Evolutionary conservation across 192 early-diverging fungal species (phyloP).

Genomic region (Coemansia sp.): DNA sequence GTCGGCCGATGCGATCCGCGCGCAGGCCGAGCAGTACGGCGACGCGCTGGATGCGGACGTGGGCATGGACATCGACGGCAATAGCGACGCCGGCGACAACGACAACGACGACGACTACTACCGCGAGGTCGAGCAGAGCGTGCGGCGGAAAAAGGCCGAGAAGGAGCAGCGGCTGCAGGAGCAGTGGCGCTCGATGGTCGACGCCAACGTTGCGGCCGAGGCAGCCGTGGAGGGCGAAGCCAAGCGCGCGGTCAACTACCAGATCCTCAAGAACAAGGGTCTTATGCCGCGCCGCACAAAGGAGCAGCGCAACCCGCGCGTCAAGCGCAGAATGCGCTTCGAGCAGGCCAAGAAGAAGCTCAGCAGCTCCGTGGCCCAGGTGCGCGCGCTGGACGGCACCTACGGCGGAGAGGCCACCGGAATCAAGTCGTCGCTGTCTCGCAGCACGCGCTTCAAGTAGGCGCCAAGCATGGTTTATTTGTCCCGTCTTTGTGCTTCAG

Average conservation of each 20-base stretch:
- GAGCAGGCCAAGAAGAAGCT: conserved; percentile 90
- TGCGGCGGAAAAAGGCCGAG: conserved; percentile 50
- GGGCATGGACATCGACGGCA: conserved; percentile 60
- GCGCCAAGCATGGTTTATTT: neutral
- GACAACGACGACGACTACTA: conserved; percentile 59
- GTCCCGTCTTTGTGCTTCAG: neutral
- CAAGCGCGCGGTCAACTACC: conserved; percentile 80
- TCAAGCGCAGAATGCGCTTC: conserved; percentile 86
- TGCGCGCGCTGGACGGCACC: conserved; percentile 63
- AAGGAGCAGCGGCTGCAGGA: conserved; percentile 54
- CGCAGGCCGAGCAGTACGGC: conserved; percentile 21
- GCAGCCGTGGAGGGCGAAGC: conserved; percentile 48
- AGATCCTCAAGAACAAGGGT: conserved; percentile 95
- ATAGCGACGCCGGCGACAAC: conserved; percentile 38
- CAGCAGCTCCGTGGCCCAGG: conserved; percentile 69
- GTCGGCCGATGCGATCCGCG: conserved; percentile 15
- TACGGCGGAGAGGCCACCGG: conserved; percentile 94
- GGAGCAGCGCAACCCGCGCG: conserved; percentile 90
- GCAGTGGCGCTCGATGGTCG: conserved; percentile 38
- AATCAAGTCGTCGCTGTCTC: conserved; percentile 82
- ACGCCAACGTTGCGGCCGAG: conserved; percentile 54
- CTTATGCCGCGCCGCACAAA: conserved; percentile 88
- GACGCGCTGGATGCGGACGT: conserved; percentile 49
- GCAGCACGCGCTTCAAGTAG: conserved; percentile 73
- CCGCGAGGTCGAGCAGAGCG: conserved; percentile 51